These are phyloP conservation scores for Suhomyces chickasaworum DNA, from an alignment of 1,139 yeast genomes.

Conservation along the genomic window DNA sequence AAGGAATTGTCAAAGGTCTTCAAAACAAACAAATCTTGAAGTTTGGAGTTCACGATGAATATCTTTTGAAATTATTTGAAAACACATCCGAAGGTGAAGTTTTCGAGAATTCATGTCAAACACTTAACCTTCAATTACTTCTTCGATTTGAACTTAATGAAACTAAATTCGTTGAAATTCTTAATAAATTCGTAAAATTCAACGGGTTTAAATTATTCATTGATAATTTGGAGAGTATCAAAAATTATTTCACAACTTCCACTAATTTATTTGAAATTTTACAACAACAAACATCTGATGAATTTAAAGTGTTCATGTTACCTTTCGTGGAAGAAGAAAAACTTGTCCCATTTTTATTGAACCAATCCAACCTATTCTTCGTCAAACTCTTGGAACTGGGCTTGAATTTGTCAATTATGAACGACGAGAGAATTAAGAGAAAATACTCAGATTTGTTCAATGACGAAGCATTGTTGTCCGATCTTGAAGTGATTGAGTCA, in stretches of 20 bases:
- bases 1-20: slow-evolving; percentile 61
- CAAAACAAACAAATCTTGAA: slow-evolving; percentile 23
- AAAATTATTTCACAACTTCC: slow-evolving; percentile 20
- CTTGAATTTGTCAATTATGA: slow-evolving; percentile 4
- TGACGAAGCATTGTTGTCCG: neutral
- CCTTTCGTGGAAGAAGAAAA: slow-evolving; percentile 16
- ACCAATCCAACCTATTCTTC: slow-evolving; percentile 3
- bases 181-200: slow-evolving; percentile 45
- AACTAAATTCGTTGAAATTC: slow-evolving; percentile 28
- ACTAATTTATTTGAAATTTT: neutral
- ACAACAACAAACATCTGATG: slow-evolving; percentile 3
- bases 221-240: slow-evolving; percentile 33
- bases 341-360: slow-evolving; percentile 14
- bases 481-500: slow-evolving; percentile 10
- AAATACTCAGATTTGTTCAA: slow-evolving; percentile 1
- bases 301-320: slow-evolving; percentile 9
- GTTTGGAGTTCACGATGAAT: slow-evolving; percentile 34
- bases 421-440: neutral
- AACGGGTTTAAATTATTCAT: slow-evolving; percentile 40
- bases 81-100: slow-evolving; percentile 62
- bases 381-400: slow-evolving; percentile 16
- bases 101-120: slow-evolving; percentile 52
- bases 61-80: slow-evolving; percentile 51
- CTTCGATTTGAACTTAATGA: slow-evolving; percentile 31
- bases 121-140: slow-evolving; percentile 50